A percentile compares a stretch with the other conserved stretches of the same genome.
Conservation (phyloP, 768 basidiomycete genomes). For the Lenzites betulinus region DNA sequence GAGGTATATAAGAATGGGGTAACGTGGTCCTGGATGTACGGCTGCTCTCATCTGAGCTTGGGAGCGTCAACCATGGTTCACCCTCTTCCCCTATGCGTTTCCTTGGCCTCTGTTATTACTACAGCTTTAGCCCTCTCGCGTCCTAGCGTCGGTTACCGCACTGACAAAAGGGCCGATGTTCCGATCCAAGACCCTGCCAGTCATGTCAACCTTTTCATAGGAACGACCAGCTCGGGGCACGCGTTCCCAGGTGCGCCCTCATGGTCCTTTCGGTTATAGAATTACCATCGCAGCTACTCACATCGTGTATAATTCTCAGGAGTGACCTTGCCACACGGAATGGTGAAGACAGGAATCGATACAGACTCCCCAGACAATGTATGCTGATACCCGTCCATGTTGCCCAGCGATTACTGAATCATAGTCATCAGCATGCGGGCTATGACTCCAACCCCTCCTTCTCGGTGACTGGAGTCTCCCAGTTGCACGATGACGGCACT, state of each 20-base stretch:
- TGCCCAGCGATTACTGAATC: background rate
- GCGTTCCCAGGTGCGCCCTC: slow-evolving; percentile 1
- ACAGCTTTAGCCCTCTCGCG: background rate
- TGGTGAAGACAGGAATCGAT: slow-evolving; percentile 69
- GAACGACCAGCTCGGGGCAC: slow-evolving; percentile 52
- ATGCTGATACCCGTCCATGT: slow-evolving; percentile 16
- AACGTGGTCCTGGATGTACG: no score
- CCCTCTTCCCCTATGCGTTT: background rate
- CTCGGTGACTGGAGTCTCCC: slow-evolving; percentile 57
- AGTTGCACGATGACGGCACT: slow-evolving; percentile 62
- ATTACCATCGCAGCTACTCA: background rate
- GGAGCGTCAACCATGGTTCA: background rate
- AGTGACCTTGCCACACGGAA: slow-evolving; percentile 67
- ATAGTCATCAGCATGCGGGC: slow-evolving; percentile 36
- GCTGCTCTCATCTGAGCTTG: background rate
- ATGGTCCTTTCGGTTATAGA: background rate
- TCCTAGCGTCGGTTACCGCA: background rate
- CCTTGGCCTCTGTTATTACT: background rate
- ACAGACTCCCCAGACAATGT: slow-evolving; percentile 47
- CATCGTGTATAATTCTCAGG: slow-evolving; percentile 35
- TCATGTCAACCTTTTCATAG: slow-evolving; percentile 63
- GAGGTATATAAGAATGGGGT: background rate
- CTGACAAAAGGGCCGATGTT: slow-evolving; percentile 8
- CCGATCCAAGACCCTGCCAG: slow-evolving; percentile 30
- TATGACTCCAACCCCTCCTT: slow-evolving; percentile 37